A percentile compares a stretch with the other conserved stretches of the same genome.
These are phyloP conservation scores for Vigna radiata DNA, from an alignment of 306 rosid species.

Conservation along the genomic window DNA sequence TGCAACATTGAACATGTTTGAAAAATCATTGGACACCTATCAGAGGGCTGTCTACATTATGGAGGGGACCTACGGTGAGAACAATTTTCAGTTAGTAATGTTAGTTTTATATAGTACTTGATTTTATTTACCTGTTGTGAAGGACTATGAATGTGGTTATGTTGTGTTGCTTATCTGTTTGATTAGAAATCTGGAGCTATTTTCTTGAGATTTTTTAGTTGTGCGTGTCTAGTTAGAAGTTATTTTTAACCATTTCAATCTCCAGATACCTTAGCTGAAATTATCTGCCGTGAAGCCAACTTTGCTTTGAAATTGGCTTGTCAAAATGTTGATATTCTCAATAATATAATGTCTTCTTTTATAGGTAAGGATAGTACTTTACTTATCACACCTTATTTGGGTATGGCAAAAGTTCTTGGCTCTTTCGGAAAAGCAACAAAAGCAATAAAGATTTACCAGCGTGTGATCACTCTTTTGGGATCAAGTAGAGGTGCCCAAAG, in stretches of 20 bases:
- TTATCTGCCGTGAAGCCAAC: slow-evolving; percentile 24
- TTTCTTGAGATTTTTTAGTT: slow-evolving; percentile 32
- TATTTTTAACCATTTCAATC: slow-evolving; percentile 15
- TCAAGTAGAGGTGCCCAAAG: slow-evolving; percentile 72
- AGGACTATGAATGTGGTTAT: slow-evolving; percentile 24
- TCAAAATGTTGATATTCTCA: slow-evolving; percentile 20
- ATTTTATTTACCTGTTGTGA: slow-evolving; percentile 30
- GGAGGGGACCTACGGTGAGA: slow-evolving; percentile 71
- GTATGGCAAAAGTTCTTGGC: slow-evolving; percentile 77
- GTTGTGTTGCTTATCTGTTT: slow-evolving; percentile 32
- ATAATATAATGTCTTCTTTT: slow-evolving; percentile 37
- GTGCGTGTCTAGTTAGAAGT: slow-evolving; percentile 30
- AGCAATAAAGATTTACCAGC: slow-evolving; percentile 69
- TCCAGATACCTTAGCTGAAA: slow-evolving; percentile 30
- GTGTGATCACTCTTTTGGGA: slow-evolving; percentile 66
- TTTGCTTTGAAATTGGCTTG: slow-evolving; percentile 9
- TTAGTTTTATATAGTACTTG: slow-evolving; percentile 24
- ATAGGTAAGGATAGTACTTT: slow-evolving; percentile 65
- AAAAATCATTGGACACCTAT: slow-evolving; percentile 64
- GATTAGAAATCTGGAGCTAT: slow-evolving; percentile 3
- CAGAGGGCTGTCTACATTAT: slow-evolving; percentile 74
- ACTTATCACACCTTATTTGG: slow-evolving; percentile 78
- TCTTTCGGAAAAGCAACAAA: slow-evolving; percentile 67
- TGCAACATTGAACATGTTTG: slow-evolving; percentile 67
- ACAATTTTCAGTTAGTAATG: slow-evolving; percentile 37